phyloP scores from a whole-genome alignment of 179 eudicot species.

The Silene noctiflora region DNA sequence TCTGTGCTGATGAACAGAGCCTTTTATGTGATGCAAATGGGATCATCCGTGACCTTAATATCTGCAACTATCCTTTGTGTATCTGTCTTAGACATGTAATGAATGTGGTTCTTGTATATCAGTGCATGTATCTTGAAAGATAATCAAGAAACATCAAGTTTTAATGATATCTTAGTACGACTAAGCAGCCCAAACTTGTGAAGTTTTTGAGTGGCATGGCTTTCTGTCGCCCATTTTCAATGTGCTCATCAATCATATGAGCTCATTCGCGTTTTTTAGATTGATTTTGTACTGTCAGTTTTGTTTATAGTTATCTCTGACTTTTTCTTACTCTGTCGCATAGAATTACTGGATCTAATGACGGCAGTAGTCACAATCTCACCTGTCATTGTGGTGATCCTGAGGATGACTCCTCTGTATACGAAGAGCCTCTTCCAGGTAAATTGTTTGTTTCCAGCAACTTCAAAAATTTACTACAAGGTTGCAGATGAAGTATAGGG shows the following conservation, averaged over 20 bases:
- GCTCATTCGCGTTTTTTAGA: neutral
- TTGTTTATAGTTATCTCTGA: neutral
- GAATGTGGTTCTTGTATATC: neutral
- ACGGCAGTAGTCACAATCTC: slow-evolving; percentile 33
- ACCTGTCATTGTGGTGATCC: slow-evolving; percentile 49
- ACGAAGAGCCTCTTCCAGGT: slow-evolving; percentile 62
- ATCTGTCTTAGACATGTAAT: neutral
- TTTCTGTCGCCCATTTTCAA: neutral
- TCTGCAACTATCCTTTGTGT: slow-evolving; percentile 2
- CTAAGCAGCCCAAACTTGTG: neutral
- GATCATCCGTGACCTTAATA: neutral
- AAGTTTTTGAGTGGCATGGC: neutral
- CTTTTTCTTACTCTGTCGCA: slow-evolving; percentile 8
- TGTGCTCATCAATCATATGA: neutral
- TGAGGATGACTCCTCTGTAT: slow-evolving; percentile 33
- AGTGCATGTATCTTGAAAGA: neutral
- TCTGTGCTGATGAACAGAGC: neutral
- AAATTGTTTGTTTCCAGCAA: neutral
- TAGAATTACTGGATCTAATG: slow-evolving; percentile 55
- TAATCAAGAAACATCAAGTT: neutral
- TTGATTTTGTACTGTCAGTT: neutral
- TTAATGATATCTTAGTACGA: neutral
- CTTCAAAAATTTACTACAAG: neutral
- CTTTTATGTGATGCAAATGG: neutral
- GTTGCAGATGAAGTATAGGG: neutral